Conservation (phyloP, 768 basidiomycete species). For the Termitomyces bulborhizus region DNA sequence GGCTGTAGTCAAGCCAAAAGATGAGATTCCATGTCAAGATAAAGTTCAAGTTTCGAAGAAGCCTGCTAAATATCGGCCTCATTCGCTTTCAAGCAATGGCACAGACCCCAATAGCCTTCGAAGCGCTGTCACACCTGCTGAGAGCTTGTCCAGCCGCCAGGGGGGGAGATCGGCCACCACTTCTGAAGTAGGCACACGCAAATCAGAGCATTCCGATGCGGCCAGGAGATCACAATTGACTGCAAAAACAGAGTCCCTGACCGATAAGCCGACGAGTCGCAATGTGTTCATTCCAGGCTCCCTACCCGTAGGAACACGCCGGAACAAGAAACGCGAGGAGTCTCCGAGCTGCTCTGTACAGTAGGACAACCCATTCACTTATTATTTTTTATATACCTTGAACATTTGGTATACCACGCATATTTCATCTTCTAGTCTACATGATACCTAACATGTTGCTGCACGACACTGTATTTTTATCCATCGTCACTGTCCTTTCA, state of each 20-base stretch:
- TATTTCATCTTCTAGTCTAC: neutral
- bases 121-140: conserved; percentile 35
- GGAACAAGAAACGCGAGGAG: conserved; percentile 29
- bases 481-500: no score
- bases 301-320: conserved; percentile 20
- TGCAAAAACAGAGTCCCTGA: conserved; percentile 21
- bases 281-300: conserved; percentile 24
- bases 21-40: conserved; percentile 7
- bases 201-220: conserved; percentile 8
- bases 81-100: conserved; percentile 49
- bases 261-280: conserved; percentile 19
- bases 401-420: neutral
- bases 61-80: conserved; percentile 34
- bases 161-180: neutral
- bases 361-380: conserved; percentile 14
- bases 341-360: conserved; percentile 38
- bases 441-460: neutral
- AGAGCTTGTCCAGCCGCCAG: conserved; percentile 21
- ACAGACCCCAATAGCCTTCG: conserved; percentile 45
- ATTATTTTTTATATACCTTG: neutral
- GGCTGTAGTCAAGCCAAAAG: neutral
- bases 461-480: neutral
- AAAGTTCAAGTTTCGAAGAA: conserved; percentile 2
- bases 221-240: conserved; percentile 27
- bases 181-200: conserved; percentile 9